Evolutionary conservation across 345 rosid species (phyloP).

Genomic region (Citrus hindsii): DNA sequence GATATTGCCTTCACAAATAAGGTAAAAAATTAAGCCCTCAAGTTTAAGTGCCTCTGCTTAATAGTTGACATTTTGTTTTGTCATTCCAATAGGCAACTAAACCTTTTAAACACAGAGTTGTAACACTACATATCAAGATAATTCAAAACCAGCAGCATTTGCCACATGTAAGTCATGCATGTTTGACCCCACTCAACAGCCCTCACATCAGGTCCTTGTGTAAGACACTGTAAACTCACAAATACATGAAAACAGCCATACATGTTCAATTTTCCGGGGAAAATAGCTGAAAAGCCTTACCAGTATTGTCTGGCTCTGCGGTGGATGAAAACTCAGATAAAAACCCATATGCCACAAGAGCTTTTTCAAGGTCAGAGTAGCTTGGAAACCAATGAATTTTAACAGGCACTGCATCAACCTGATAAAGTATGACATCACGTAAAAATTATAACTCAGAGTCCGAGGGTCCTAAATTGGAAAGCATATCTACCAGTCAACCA

Average conservation of each 20-base stretch:
- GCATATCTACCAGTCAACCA: not conserved
- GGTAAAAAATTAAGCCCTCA: not conserved
- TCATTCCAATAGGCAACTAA: not conserved
- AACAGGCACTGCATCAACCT: constrained; percentile 39
- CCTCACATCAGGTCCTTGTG: not conserved
- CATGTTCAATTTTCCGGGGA: not conserved
- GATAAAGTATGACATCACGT: constrained; percentile 14
- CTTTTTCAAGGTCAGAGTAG: constrained; percentile 50
- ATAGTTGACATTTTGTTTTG: not conserved
- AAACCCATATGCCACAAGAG: constrained; percentile 74
- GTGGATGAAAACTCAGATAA: constrained; percentile 28
- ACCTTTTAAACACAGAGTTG: not conserved
- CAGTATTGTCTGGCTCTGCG: constrained; percentile 17
- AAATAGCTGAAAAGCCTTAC: constrained; percentile 28
- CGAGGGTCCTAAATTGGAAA: not conserved
- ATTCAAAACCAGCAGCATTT: not conserved
- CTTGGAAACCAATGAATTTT: constrained; percentile 65
- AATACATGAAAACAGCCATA: not conserved
- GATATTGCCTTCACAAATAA: not conserved
- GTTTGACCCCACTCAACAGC: not conserved
- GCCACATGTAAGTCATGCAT: not conserved
- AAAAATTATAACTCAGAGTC: not conserved
- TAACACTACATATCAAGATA: not conserved
- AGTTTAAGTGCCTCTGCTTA: not conserved
- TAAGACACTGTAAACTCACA: not conserved